A percentile compares a stretch with the other conserved stretches of the same genome.
These are phyloP conservation scores for Serendipita vermifera DNA, from an alignment of 768 basidiomycete genomes.

Conservation along the genomic window DNA sequence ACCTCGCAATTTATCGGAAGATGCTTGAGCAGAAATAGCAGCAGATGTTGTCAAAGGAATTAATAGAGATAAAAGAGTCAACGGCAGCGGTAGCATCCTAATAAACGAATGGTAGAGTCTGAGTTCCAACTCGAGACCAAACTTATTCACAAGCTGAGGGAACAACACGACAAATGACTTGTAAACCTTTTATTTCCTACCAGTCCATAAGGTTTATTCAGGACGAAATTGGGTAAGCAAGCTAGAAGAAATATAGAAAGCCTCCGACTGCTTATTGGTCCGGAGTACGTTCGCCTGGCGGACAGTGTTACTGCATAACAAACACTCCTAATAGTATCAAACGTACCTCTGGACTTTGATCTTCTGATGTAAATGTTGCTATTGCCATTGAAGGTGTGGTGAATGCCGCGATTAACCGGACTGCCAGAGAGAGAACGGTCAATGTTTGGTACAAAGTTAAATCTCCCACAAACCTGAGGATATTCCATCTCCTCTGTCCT, in stretches of 20 bases:
- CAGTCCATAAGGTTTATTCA: not conserved
- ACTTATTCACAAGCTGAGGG: not conserved
- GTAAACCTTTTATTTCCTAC: not conserved
- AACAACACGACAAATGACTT: not conserved
- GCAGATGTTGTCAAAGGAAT: conserved; percentile 4
- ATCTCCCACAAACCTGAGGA: conserved; percentile 21
- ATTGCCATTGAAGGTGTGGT: conserved; percentile 75
- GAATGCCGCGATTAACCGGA: conserved; percentile 71
- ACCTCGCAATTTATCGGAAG: not conserved
- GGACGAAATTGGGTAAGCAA: not conserved
- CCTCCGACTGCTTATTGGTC: not conserved
- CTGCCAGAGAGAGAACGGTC: conserved; percentile 24
- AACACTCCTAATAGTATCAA: not conserved
- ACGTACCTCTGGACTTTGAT: conserved; percentile 46
- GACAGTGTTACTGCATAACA: not conserved
- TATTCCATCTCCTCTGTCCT: conserved; percentile 29
- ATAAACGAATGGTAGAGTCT: not conserved
- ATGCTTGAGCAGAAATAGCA: not conserved
- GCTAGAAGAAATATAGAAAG: not conserved
- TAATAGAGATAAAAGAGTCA: conserved; percentile 8
- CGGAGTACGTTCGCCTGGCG: not conserved
- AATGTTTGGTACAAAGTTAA: not conserved
- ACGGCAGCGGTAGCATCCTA: not conserved
- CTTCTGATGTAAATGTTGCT: conserved; percentile 46
- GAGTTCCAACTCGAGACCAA: not conserved